These are phyloP conservation scores for Coniosporium tulheliwenetii DNA, from an alignment of 2,329 filamentous ascomycete genomes.

Conservation along the genomic window DNA sequence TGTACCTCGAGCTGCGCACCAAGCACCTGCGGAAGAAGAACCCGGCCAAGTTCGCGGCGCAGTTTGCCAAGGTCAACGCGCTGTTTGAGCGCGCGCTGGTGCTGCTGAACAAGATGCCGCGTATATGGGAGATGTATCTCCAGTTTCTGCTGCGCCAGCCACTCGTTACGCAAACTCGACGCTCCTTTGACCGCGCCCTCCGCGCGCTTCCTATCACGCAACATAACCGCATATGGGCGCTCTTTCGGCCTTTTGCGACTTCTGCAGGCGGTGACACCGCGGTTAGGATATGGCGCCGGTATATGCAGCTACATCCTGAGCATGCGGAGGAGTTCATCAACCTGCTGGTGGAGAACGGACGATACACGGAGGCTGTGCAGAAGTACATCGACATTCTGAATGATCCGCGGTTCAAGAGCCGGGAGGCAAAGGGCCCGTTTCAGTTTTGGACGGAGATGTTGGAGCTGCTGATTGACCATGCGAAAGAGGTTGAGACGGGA, in stretches of 20 bases:
- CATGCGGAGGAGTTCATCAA: slow-evolving; percentile 93
- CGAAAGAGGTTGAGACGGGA: slow-evolving; percentile 67
- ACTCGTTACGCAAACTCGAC: slow-evolving; percentile 71
- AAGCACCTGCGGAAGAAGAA: slow-evolving; percentile 74
- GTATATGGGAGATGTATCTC: slow-evolving; percentile 97
- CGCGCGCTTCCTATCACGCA: slow-evolving; percentile 86
- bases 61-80: slow-evolving; percentile 87
- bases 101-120: slow-evolving; percentile 95
- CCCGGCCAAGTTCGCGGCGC: slow-evolving; percentile 58
- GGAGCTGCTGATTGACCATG: slow-evolving; percentile 81
- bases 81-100: slow-evolving; percentile 88
- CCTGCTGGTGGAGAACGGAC: slow-evolving; percentile 61
- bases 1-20: slow-evolving; percentile 77
- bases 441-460: slow-evolving; percentile 98
- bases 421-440: slow-evolving; percentile 85
- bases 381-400: slow-evolving; percentile 87
- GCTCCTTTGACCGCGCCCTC: slow-evolving; percentile 82
- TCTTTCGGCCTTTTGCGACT: slow-evolving; percentile 82
- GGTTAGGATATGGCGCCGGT: slow-evolving; percentile 83
- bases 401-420: slow-evolving; percentile 79
- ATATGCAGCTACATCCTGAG: slow-evolving; percentile 94
- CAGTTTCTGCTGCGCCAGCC: slow-evolving; percentile 81
- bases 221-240: slow-evolving; percentile 86
- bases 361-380: slow-evolving; percentile 82
- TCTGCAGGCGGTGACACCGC: slow-evolving; percentile 82